Evolutionary conservation across 2,329 filamentous ascomycete genomes (phyloP), one percentile per base, ranked within the genome.

Genomic region (Beauveria sp.): DNA sequence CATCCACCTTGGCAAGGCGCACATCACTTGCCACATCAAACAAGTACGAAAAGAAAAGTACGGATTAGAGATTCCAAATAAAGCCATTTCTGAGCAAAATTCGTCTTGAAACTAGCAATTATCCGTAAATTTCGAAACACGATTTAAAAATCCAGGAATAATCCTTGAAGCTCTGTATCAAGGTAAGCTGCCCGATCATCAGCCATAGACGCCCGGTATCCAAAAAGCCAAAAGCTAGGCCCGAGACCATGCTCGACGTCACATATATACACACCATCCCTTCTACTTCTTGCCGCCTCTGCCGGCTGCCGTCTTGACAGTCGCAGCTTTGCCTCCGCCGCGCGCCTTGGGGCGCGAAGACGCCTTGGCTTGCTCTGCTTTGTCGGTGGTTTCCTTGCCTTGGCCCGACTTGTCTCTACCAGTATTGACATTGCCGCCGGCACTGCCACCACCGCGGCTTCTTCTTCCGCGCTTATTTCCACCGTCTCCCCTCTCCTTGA

Each of bases 401-500:
- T 54, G 49, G 42, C 26, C 20, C 14, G 43, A 48, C 20, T 40
- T 60, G 20, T 46, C 26, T 24, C 24, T 24, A 3, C 45, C 24
- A 18, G 43, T 5, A 51, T 16, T 3, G 43, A 38, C 56, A 51
- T 43, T 22, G 3, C 42, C 38, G 52, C 38, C 42, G 22, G 5
- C 51, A n/a, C 58, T 59, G 7, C 64, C 53, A 45, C 71, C 72
- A 49, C 71, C 69, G 63, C 71, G 63, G 20, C 67, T 64, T 48
- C 62, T 66, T 26, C 68, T 67, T 20, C 69, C 69, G 57, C 72
- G 72, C 28, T 70, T 69, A 31, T 68, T 67, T 34, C 71, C 68
- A 55, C 66, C 67, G 12, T 64, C 54, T 65, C 71, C 70, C 70
- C 75, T 73, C 61, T 73, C 77, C 60, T 77, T 76, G 14, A 77